Conservation (phyloP, 1,284 basidiomycete species). For the Fomes fomentarius region DNA sequence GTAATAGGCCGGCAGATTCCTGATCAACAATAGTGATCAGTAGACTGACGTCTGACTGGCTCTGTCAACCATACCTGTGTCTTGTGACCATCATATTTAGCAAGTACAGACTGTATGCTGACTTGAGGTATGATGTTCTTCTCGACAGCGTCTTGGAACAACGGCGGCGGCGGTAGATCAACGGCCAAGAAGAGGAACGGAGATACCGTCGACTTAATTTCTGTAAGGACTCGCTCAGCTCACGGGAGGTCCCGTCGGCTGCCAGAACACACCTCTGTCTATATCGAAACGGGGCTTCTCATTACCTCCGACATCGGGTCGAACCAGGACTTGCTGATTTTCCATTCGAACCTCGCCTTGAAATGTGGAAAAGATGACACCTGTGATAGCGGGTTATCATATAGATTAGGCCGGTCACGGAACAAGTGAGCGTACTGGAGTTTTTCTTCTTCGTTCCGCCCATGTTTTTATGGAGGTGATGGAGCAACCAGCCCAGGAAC, state of each 20-base stretch:
- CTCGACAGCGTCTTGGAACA: slow-evolving; percentile 94
- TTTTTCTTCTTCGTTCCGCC: slow-evolving; percentile 87
- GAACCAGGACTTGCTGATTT: slow-evolving; percentile 90
- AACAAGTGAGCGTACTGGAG: slow-evolving; percentile 65
- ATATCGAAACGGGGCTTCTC: slow-evolving; percentile 90
- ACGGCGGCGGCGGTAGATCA: slow-evolving; percentile 93
- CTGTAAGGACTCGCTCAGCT: slow-evolving; percentile 43
- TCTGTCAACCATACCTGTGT: slow-evolving; percentile 62
- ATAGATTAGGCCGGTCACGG: neutral
- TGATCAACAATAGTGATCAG: slow-evolving; percentile 32
- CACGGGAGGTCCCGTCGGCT: slow-evolving; percentile 7
- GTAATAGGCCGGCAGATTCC: slow-evolving; percentile 86
- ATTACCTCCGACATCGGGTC: slow-evolving; percentile 71
- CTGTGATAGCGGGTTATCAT: slow-evolving; percentile 39
- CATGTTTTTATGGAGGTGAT: slow-evolving; percentile 89
- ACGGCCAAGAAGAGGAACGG: slow-evolving; percentile 96
- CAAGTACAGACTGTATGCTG: slow-evolving; percentile 86
- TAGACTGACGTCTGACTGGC: slow-evolving; percentile 25
- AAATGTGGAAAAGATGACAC: slow-evolving; percentile 91
- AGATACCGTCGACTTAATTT: slow-evolving; percentile 84
- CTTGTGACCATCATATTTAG: slow-evolving; percentile 93
- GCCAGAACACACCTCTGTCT: slow-evolving; percentile 71
- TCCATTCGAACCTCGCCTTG: slow-evolving; percentile 94
- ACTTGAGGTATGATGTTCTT: slow-evolving; percentile 99
- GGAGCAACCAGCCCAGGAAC: slow-evolving; percentile 95